A percentile compares a stretch with the other conserved stretches of the same genome.
Evolutionary conservation across 2,329 filamentous ascomycete species (phyloP).

Genomic region (Colletotrichum sp.): DNA sequence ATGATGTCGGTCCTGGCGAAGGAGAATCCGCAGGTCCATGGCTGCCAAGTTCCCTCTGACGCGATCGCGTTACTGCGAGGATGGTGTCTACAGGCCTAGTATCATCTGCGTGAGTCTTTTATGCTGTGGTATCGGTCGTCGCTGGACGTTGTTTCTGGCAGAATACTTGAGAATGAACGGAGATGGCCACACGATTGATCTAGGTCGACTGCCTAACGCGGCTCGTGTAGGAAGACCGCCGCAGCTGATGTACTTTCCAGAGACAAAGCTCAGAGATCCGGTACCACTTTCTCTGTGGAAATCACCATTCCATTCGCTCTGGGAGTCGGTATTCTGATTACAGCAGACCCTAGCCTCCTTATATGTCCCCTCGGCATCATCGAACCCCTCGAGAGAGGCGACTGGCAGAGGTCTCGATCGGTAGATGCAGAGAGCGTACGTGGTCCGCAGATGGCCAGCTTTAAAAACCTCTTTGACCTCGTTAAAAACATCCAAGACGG

Average conservation of each 20-base stretch:
- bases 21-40: not conserved
- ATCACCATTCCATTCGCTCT: not conserved
- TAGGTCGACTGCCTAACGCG: not conserved
- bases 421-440: not conserved
- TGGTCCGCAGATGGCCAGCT: not conserved
- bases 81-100: not conserved
- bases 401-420: not conserved
- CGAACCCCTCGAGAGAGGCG: not conserved
- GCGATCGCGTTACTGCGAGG: not conserved
- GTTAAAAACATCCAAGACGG: not conserved
- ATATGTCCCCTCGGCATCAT: not conserved
- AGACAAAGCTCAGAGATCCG: not conserved
- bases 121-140: not conserved
- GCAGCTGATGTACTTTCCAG: not conserved
- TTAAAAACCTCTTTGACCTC: not conserved
- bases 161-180: not conserved
- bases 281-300: too few species aligned
- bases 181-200: not conserved
- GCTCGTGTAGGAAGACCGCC: not conserved
- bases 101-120: accelerated
- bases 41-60: not conserved
- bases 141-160: not conserved
- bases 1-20: not conserved
- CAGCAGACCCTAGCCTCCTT: not conserved
- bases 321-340: not conserved